Percentiles rank a stretch among this genome's conserved stretches.
These are phyloP conservation scores for Blastobotrys aristatus DNA, from an alignment of 1,139 yeast genomes.

Conservation along the genomic window DNA sequence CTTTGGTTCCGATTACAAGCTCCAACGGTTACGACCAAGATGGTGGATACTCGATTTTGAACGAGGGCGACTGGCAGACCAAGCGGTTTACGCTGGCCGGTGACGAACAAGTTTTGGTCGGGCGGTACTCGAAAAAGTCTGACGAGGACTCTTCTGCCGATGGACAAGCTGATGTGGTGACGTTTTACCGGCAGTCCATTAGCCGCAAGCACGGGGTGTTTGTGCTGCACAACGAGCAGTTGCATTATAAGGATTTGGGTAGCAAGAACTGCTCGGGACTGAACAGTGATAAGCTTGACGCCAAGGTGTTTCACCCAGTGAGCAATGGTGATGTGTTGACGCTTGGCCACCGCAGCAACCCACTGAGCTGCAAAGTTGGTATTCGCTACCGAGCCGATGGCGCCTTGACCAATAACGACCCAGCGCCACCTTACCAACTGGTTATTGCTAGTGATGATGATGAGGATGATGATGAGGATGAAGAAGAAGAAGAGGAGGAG, in stretches of 20 bases:
- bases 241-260: slow-evolving; percentile 18
- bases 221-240: slow-evolving; percentile 12
- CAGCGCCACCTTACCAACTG: background rate
- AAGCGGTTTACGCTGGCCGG: background rate
- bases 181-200: slow-evolving; percentile 19
- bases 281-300: slow-evolving; percentile 10
- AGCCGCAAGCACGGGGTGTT: slow-evolving; percentile 23
- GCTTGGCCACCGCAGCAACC: background rate
- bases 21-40: too few species aligned
- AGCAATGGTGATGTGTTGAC: background rate
- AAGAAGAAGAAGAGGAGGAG: background rate
- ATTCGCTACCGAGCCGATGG: too few species aligned
- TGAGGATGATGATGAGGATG: background rate
- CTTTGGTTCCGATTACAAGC: too few species aligned
- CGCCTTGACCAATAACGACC: too few species aligned
- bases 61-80: background rate
- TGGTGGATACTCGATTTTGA: too few species aligned
- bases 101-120: background rate
- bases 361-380: background rate
- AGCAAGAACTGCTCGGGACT: slow-evolving; percentile 22
- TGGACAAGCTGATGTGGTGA: background rate
- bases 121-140: background rate
- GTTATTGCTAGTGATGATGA: background rate
- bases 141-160: background rate
- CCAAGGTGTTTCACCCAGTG: background rate